Percentiles rank a stretch among this genome's conserved stretches.
Evolutionary conservation across 176 grass and related monocot genomes (phyloP).

Genomic region (Eleusine indica): DNA sequence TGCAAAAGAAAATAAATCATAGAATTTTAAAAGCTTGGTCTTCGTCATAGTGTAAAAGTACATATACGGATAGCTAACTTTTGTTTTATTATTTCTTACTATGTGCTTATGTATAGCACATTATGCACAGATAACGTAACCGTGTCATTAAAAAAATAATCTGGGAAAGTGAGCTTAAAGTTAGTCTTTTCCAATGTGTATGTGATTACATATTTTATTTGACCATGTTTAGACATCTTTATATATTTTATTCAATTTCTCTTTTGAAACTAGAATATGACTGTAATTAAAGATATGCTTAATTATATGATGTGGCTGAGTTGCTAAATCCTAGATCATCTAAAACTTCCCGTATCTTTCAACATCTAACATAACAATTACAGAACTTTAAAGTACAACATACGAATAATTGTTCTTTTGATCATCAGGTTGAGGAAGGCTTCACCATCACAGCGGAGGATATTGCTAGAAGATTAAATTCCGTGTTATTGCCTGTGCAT

Average conservation of each 20-base stretch:
- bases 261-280: neutral
- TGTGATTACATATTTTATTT: neutral
- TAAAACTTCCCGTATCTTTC: neutral
- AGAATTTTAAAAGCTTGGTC: neutral
- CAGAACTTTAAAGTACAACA: too few species aligned
- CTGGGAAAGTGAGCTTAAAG: too few species aligned
- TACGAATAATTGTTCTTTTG: neutral
- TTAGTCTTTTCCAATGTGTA: too few species aligned
- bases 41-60: neutral
- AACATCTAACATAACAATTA: neutral
- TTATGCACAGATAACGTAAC: too few species aligned
- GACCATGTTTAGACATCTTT: neutral
- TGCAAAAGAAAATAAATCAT: neutral
- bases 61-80: neutral
- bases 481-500: neutral
- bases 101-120: neutral
- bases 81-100: neutral
- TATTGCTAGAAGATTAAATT: conserved; percentile 35
- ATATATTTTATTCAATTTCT: neutral
- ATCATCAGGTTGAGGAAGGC: conserved; percentile 34
- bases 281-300: neutral
- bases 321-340: neutral
- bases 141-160: too few species aligned
- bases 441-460: conserved; percentile 36
- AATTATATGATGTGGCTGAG: neutral